phyloP scores from a whole-genome alignment of 352 stramenopile genomes.

The Phytophthora pinifolia region DNA sequence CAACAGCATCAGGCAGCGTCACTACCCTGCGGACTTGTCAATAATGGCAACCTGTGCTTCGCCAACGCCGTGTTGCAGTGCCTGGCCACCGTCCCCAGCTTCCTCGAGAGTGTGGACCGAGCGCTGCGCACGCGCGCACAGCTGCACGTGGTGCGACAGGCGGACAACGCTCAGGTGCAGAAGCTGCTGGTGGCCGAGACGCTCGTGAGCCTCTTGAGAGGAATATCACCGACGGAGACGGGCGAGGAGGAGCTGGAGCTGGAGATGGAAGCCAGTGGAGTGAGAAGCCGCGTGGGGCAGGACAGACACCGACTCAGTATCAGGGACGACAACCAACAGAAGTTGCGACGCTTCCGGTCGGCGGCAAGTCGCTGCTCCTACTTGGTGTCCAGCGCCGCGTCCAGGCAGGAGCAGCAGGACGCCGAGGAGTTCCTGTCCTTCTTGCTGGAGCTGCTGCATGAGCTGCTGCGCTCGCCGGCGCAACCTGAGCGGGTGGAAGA shows the following conservation, averaged over 20 bases:
- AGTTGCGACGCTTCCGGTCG: constrained; percentile 28
- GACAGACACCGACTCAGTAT: constrained; percentile 9
- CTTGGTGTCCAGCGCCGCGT: constrained; percentile 36
- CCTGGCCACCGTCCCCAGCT: constrained; percentile 45
- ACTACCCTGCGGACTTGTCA: constrained; percentile 46
- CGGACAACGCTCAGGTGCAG: constrained; percentile 23
- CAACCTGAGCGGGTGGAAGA: constrained; percentile 20
- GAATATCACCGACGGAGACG: constrained; percentile 8
- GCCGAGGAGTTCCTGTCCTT: constrained; percentile 79
- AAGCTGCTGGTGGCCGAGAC: constrained; percentile 31
- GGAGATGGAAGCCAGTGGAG: constrained; percentile 6
- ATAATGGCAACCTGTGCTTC: constrained; percentile 79
- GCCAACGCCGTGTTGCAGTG: constrained; percentile 77
- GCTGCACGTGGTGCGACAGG: constrained; percentile 20
- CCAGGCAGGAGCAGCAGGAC: constrained; percentile 77
- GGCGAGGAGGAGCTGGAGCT: constrained; percentile 9
- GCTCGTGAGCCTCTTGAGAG: constrained; percentile 31
- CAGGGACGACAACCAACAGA: constrained; percentile 28
- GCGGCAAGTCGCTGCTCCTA: constrained; percentile 50
- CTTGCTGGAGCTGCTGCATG: constrained; percentile 67
- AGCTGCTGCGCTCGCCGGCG: constrained; percentile 36
- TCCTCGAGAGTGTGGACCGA: constrained; percentile 34
- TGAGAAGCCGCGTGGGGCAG: constrained; percentile 2
- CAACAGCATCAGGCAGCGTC: constrained; percentile 3
- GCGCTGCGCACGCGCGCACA: constrained; percentile 25